Evolutionary conservation across 768 basidiomycete species (phyloP).

Genomic region (Leccinum sublutescens): DNA sequence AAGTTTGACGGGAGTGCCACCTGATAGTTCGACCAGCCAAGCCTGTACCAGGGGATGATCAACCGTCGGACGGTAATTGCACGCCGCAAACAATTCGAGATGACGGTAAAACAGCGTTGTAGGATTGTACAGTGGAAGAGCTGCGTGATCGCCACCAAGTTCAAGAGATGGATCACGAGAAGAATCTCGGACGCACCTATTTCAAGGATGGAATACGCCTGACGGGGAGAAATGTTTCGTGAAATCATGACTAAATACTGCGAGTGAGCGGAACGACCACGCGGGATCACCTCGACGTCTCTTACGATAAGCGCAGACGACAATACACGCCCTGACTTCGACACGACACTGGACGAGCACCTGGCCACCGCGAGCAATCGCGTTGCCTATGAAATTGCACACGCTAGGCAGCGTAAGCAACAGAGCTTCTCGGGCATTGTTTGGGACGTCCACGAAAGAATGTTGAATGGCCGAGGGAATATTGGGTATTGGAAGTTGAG

Average conservation of each 20-base stretch:
- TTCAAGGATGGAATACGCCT: slow-evolving; percentile 42
- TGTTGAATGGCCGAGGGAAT: slow-evolving; percentile 36
- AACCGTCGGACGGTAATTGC: slow-evolving; percentile 38
- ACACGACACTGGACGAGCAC: slow-evolving; percentile 54
- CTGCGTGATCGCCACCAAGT: slow-evolving; percentile 24
- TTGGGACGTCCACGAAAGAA: slow-evolving; percentile 42
- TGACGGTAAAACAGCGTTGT: slow-evolving; percentile 46
- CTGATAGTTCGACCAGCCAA: slow-evolving; percentile 35
- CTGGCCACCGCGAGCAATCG: slow-evolving; percentile 39
- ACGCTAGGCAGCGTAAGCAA: slow-evolving; percentile 45
- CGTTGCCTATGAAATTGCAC: slow-evolving; percentile 46
- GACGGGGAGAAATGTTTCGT: slow-evolving; percentile 36
- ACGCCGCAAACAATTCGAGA: slow-evolving; percentile 46
- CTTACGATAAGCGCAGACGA: slow-evolving; percentile 54
- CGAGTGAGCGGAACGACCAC: slow-evolving; percentile 1
- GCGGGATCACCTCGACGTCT: not conserved
- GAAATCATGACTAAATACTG: slow-evolving; percentile 45
- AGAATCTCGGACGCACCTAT: slow-evolving; percentile 34
- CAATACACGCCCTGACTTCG: slow-evolving; percentile 55
- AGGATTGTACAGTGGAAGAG: slow-evolving; percentile 53
- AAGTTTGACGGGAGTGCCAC: slow-evolving; percentile 13
- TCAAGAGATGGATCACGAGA: not conserved
- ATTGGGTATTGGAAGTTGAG: slow-evolving; percentile 37
- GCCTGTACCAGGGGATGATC: slow-evolving; percentile 40
- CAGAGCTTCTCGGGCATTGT: slow-evolving; percentile 39